Conservation (phyloP, 2,329 filamentous ascomycete species). For the Xylariaceae sp. region DNA sequence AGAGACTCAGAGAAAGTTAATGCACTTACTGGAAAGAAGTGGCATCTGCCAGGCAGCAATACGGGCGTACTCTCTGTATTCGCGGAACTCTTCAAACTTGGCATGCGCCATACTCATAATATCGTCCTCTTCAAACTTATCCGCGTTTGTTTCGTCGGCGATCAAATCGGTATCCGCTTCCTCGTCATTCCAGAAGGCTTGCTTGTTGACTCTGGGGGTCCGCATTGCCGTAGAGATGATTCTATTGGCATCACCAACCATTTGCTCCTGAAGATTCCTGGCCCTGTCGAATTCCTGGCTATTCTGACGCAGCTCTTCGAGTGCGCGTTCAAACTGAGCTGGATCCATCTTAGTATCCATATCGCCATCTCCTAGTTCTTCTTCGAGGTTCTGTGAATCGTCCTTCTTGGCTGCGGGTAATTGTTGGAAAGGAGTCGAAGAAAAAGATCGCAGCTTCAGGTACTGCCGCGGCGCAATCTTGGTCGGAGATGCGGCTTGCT, state of each 20-base stretch:
- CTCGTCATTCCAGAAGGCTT: constrained; percentile 38
- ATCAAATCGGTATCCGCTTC: constrained; percentile 39
- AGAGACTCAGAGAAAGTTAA: neutral
- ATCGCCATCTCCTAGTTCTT: constrained; percentile 14
- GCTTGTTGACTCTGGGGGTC: neutral
- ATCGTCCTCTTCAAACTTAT: constrained; percentile 79
- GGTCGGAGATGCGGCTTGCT: constrained; percentile 31
- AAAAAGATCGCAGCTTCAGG: constrained; percentile 38
- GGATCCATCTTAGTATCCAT: constrained; percentile 17
- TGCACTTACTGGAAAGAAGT: constrained; percentile 77
- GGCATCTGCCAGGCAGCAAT: constrained; percentile 97
- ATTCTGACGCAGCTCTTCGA: neutral
- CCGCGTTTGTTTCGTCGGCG: constrained; percentile 39
- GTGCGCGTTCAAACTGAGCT: neutral
- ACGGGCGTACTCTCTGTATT: constrained; percentile 86
- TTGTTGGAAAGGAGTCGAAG: constrained; percentile 34
- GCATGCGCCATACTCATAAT: constrained; percentile 82
- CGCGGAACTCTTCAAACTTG: constrained; percentile 86
- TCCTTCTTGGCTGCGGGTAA: constrained; percentile 29
- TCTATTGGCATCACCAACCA: constrained; percentile 3
- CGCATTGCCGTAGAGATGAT: constrained; percentile 8
- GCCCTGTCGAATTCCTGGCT: constrained; percentile 9
- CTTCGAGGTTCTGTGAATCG: constrained; percentile 27
- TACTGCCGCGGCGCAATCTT: constrained; percentile 29
- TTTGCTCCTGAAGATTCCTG: constrained; percentile 23